Conservation (phyloP, 78 protist genomes). For the Dictyostelium intermedium region DNA sequence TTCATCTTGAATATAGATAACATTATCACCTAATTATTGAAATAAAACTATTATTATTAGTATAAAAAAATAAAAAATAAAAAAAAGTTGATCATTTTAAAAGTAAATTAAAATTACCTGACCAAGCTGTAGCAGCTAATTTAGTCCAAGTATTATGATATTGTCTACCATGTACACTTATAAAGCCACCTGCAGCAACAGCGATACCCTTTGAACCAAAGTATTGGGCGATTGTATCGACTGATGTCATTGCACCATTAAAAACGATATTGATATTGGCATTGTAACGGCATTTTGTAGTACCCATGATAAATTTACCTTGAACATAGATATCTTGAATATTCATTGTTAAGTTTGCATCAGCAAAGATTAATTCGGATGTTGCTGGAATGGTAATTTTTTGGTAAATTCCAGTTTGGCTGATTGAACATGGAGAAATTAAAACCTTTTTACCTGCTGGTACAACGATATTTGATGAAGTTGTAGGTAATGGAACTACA, state of each 20-base stretch:
- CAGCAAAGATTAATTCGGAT: constrained; percentile 36
- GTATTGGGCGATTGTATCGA: constrained; percentile 15
- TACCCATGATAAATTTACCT: constrained; percentile 26
- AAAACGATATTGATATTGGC: constrained; percentile 35
- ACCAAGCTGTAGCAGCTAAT: constrained; percentile 45
- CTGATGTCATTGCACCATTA: constrained; percentile 17
- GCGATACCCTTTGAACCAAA: constrained; percentile 67
- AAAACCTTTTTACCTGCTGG: constrained; percentile 48
- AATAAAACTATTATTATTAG: no score
- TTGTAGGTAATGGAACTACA: constrained; percentile 28
- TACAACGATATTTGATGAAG: neutral
- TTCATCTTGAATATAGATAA: constrained; percentile 34
- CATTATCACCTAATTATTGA: neutral
- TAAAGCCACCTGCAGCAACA: constrained; percentile 15
- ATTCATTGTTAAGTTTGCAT: constrained; percentile 7
- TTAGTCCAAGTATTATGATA: constrained; percentile 81
- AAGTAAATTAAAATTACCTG: no score
- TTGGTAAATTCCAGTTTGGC: constrained; percentile 5
- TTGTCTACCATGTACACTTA: constrained; percentile 63
- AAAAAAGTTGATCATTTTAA: no score
- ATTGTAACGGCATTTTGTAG: constrained; percentile 26
- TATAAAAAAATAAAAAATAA: no score
- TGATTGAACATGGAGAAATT: constrained; percentile 39
- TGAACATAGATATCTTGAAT: constrained; percentile 7
- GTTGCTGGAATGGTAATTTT: constrained; percentile 29